phyloP scores from a whole-genome alignment of 2,329 filamentous ascomycete genomes.

The Colletotrichum sp. region DNA sequence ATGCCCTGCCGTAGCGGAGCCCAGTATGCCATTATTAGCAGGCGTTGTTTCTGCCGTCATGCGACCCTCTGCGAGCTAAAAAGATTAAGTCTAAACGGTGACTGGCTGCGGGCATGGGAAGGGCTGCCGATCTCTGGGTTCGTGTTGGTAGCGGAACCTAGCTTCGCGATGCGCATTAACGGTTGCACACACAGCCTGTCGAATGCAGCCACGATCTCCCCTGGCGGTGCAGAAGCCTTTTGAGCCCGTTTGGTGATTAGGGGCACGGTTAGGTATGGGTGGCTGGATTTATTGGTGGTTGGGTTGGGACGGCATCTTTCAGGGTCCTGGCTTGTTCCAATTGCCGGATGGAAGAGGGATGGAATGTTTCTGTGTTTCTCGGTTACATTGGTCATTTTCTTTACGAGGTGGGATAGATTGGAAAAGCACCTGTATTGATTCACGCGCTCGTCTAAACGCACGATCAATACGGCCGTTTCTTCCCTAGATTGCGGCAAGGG shows the following conservation, averaged over 20 bases:
- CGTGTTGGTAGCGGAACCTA: neutral
- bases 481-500: neutral
- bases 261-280: neutral
- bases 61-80: neutral
- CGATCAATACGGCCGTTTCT: neutral
- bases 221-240: neutral
- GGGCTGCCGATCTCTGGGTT: neutral
- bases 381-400: neutral
- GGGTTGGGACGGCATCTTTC: neutral
- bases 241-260: neutral
- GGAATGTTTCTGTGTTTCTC: neutral
- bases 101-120: neutral
- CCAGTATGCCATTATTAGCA: conserved; percentile 11
- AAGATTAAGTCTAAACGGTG: neutral
- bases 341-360: neutral
- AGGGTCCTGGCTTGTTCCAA: neutral
- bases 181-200: neutral
- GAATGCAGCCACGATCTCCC: neutral
- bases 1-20: neutral
- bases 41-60: neutral
- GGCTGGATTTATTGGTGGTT: neutral
- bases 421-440: neutral
- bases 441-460: neutral
- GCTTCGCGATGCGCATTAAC: neutral
- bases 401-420: conserved; percentile 1